phyloP scores from a whole-genome alignment of 768 basidiomycete genomes.

The Podaxis mareebaensis region DNA sequence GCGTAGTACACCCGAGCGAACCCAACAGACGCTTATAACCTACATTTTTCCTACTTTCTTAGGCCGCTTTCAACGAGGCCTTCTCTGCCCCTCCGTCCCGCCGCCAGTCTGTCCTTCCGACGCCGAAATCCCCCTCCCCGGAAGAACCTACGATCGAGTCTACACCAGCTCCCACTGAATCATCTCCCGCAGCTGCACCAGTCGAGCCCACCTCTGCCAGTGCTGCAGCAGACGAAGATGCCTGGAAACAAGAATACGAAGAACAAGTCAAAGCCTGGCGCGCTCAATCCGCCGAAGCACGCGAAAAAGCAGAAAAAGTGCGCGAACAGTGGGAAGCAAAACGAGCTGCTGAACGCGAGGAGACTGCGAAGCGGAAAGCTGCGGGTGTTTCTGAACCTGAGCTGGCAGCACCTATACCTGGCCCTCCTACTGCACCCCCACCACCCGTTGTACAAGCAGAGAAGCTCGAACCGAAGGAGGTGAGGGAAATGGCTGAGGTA shows the following conservation, averaged over 20 bases:
- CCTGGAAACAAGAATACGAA: slow-evolving; percentile 72
- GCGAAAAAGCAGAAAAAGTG: slow-evolving; percentile 73
- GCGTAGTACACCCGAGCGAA: background rate
- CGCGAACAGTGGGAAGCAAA: slow-evolving; percentile 72
- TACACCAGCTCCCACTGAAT: background rate
- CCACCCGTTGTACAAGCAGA: background rate
- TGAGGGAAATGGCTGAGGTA: background rate
- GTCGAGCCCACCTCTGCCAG: slow-evolving; percentile 18
- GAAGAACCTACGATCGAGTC: slow-evolving; percentile 4
- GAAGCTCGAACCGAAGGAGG: background rate
- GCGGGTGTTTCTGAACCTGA: slow-evolving; percentile 15
- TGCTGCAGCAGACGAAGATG: slow-evolving; percentile 34
- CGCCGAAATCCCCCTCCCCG: slow-evolving; percentile 8
- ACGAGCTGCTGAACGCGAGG: slow-evolving; percentile 42
- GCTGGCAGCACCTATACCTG: slow-evolving; percentile 1
- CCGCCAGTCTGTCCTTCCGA: slow-evolving; percentile 23
- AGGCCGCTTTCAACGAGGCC: slow-evolving; percentile 31
- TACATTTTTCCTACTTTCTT: background rate
- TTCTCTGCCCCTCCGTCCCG: slow-evolving; percentile 33
- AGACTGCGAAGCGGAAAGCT: slow-evolving; percentile 32
- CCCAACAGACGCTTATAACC: background rate
- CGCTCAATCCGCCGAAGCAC: slow-evolving; percentile 67
- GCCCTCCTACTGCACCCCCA: background rate
- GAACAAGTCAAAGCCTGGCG: slow-evolving; percentile 71
- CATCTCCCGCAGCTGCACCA: slow-evolving; percentile 5